A percentile compares a stretch with the other conserved stretches of the same genome.
Conservation (phyloP, 2,329 filamentous ascomycete genomes). For the Pyrenophora seminiperda region DNA sequence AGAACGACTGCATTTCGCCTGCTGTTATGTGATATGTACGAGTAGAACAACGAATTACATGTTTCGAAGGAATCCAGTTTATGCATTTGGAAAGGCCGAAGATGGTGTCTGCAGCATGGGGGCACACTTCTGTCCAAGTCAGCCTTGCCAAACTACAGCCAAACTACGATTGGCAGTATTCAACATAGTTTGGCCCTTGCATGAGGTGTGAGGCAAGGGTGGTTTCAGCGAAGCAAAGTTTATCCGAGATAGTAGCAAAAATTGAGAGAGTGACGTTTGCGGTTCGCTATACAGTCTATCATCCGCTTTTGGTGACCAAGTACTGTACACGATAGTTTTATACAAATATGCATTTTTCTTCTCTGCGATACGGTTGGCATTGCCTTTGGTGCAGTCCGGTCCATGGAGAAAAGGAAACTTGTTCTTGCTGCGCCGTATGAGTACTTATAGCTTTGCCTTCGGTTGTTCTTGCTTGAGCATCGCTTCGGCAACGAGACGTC, state of each 20-base stretch:
- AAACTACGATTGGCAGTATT: slow-evolving; percentile 14
- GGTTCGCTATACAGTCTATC: slow-evolving; percentile 13
- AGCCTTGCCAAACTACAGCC: slow-evolving; percentile 5
- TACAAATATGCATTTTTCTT: background rate
- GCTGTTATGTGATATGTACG: background rate
- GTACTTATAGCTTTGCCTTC: slow-evolving; percentile 57
- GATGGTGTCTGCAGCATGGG: slow-evolving; percentile 2
- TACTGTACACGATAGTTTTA: slow-evolving; percentile 10
- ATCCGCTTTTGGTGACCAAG: background rate
- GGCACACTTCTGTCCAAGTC: slow-evolving; percentile 1
- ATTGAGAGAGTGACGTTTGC: slow-evolving; percentile 5
- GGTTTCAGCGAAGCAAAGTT: slow-evolving; percentile 2
- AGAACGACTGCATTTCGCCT: slow-evolving; percentile 10
- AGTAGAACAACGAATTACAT: slow-evolving; percentile 12
- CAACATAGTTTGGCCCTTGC: slow-evolving; percentile 7
- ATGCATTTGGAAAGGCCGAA: slow-evolving; percentile 1
- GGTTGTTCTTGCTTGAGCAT: slow-evolving; percentile 73
- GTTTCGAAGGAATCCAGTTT: slow-evolving; percentile 1
- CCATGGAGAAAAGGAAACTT: slow-evolving; percentile 1
- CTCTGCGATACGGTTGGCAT: background rate
- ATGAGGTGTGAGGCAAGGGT: slow-evolving; percentile 4
- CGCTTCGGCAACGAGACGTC: slow-evolving; percentile 81
- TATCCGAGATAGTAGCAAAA: slow-evolving; percentile 5
- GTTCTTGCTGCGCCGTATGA: slow-evolving; percentile 2
- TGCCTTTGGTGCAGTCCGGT: background rate